A percentile compares a stretch with the other conserved stretches of the same genome.
These are phyloP conservation scores for Croton setiger DNA, from an alignment of 441 rosid species.

Conservation along the genomic window DNA sequence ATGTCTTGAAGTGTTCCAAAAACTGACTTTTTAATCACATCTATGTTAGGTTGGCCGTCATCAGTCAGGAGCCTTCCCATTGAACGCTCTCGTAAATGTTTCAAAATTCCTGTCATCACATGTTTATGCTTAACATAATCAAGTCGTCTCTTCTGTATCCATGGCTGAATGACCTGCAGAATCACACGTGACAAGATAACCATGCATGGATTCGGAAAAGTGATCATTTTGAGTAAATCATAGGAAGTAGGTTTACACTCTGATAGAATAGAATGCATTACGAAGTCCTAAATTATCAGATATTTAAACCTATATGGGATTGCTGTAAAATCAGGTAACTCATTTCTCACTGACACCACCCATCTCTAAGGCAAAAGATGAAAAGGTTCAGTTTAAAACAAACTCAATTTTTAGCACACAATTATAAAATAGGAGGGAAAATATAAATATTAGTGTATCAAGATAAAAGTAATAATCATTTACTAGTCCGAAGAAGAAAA, in stretches of 20 bases:
- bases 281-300: too few relatives aligned
- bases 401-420: neutral
- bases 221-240: neutral
- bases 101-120: conserved; percentile 66
- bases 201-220: conserved; percentile 12
- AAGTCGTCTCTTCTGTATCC: conserved; percentile 68
- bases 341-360: conserved; percentile 2
- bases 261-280: neutral
- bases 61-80: conserved; percentile 63
- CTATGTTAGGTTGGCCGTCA: conserved; percentile 55
- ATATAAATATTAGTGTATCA: too few relatives aligned
- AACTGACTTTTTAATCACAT: conserved; percentile 49
- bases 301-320: neutral
- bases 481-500: neutral
- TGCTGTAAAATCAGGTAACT: neutral
- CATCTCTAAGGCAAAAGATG: neutral
- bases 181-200: conserved; percentile 17
- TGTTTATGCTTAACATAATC: conserved; percentile 60
- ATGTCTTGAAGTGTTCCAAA: conserved; percentile 10
- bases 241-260: neutral
- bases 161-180: conserved; percentile 71
- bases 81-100: conserved; percentile 55
- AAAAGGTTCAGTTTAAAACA: neutral
- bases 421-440: too few relatives aligned
- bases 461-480: neutral